Conservation (phyloP, 495 filamentous ascomycete species). For the Astrothelium subdiscretum region DNA sequence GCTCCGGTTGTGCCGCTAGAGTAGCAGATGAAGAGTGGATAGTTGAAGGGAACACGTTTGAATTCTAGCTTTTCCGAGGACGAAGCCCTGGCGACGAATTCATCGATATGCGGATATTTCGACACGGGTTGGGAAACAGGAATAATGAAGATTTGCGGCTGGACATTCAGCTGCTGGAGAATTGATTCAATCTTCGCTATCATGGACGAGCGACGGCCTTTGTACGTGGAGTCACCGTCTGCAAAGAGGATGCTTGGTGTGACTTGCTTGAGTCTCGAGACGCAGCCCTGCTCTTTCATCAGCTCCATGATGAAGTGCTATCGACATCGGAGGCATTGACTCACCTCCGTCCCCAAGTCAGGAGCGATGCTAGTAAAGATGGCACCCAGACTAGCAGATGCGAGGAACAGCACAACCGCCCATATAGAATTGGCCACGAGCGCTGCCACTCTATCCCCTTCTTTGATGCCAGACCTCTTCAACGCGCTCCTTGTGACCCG, state of each 20-base stretch:
- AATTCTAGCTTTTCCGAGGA: slow-evolving; percentile 37
- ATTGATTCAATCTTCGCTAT: slow-evolving; percentile 57
- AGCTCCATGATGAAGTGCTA: slow-evolving; percentile 21
- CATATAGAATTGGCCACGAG: slow-evolving; percentile 62
- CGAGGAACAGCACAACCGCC: slow-evolving; percentile 55
- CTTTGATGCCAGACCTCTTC: slow-evolving; percentile 45
- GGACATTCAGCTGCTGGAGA: slow-evolving; percentile 44
- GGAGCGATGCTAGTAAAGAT: slow-evolving; percentile 64
- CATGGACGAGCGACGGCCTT: slow-evolving; percentile 61
- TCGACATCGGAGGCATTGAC: neutral
- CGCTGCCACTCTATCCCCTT: slow-evolving; percentile 61
- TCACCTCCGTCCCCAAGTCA: slow-evolving; percentile 36
- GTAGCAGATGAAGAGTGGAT: slow-evolving; percentile 63
- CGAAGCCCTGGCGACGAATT: slow-evolving; percentile 39
- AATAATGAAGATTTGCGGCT: slow-evolving; percentile 51
- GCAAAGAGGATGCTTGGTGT: slow-evolving; percentile 62
- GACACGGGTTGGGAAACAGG: slow-evolving; percentile 48
- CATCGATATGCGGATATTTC: slow-evolving; percentile 38
- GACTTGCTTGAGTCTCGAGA: slow-evolving; percentile 62
- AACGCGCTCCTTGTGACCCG: slow-evolving; percentile 49
- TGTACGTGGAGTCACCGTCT: slow-evolving; percentile 70
- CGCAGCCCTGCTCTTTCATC: slow-evolving; percentile 58
- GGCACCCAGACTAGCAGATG: slow-evolving; percentile 52
- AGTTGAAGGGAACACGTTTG: slow-evolving; percentile 48
- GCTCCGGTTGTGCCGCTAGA: slow-evolving; percentile 63